These are phyloP conservation scores for Fusarium clavum DNA, from an alignment of 2,329 filamentous ascomycete genomes.

Conservation along the genomic window DNA sequence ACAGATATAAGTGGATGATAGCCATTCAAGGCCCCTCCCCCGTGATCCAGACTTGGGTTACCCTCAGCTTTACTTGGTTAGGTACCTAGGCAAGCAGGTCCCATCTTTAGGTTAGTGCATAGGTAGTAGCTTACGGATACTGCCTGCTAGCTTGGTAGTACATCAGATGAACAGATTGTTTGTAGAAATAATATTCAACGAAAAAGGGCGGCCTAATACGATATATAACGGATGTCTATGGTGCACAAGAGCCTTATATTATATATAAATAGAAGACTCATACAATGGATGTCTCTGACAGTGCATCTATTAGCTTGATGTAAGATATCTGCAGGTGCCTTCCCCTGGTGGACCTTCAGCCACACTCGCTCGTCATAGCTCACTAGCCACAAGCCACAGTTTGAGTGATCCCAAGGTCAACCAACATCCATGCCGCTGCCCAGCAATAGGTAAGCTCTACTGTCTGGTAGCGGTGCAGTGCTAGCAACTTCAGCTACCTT, in stretches of 20 bases:
- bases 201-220: background rate
- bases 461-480: constrained; percentile 9
- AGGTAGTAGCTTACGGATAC: background rate
- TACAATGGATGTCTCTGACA: background rate
- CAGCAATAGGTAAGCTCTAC: constrained; percentile 33
- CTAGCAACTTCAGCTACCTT: constrained; percentile 28
- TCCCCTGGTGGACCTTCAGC: constrained; percentile 13
- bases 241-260: background rate
- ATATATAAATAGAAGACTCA: background rate
- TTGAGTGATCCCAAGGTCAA: constrained; percentile 23
- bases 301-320: background rate
- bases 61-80: constrained; percentile 1
- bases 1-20: constrained; percentile 29
- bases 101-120: background rate
- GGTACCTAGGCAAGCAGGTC: background rate
- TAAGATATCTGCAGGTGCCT: background rate
- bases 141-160: background rate
- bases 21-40: constrained; percentile 24
- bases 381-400: constrained; percentile 10
- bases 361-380: constrained; percentile 32
- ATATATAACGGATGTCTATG: background rate
- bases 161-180: background rate
- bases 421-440: constrained; percentile 7
- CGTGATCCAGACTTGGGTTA: constrained; percentile 29
- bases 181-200: background rate